These are phyloP conservation scores for Didymosphaeria variabile DNA, from an alignment of 2,329 filamentous ascomycete genomes.

Conservation along the genomic window DNA sequence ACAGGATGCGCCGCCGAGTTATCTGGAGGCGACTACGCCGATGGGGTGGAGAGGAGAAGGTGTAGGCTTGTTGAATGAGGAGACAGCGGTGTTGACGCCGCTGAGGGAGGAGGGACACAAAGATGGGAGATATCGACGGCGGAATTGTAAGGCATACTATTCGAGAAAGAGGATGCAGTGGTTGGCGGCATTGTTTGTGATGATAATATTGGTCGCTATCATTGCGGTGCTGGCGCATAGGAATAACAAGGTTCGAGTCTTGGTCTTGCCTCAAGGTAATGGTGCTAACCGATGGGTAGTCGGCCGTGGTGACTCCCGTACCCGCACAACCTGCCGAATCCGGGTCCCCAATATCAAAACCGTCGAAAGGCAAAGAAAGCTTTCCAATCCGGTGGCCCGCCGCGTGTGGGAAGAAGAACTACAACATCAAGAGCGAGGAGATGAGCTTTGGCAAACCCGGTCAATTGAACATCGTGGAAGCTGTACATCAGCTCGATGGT, in stretches of 20 bases:
- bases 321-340: conserved; percentile 24
- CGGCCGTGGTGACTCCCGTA: conserved; percentile 26
- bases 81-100: conserved; percentile 23
- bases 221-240: conserved; percentile 32
- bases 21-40: conserved; percentile 48
- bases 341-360: conserved; percentile 17
- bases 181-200: conserved; percentile 27
- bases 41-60: conserved; percentile 41
- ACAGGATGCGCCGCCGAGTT: conserved; percentile 37
- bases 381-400: conserved; percentile 49
- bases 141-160: conserved; percentile 31
- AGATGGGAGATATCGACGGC: conserved; percentile 32
- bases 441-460: conserved; percentile 36
- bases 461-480: conserved; percentile 40
- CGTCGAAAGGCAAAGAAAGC: conserved; percentile 23
- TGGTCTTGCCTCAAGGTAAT: not conserved
- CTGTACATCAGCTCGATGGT: conserved; percentile 41
- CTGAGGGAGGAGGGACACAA: conserved; percentile 33
- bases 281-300: not conserved
- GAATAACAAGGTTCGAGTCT: conserved; percentile 30
- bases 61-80: conserved; percentile 33
- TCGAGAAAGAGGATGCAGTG: conserved; percentile 33
- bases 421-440: conserved; percentile 43
- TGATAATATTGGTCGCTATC: conserved; percentile 36
- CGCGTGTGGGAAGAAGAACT: conserved; percentile 44